phyloP scores from a whole-genome alignment of 768 basidiomycete species.

The Hemileccinum impolitum region DNA sequence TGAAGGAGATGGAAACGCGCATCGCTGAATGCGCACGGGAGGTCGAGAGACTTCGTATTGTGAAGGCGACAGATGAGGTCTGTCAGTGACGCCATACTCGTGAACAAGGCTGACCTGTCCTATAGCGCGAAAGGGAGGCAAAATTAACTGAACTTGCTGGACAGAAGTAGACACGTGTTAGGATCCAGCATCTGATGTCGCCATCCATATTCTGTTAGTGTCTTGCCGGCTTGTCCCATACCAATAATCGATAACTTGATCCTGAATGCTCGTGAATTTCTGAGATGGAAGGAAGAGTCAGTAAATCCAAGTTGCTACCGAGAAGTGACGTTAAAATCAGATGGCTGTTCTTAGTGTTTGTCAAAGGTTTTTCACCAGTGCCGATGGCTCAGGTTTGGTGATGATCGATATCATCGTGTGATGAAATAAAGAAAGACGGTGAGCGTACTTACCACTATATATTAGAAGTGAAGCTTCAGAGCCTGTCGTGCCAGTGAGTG shows the following conservation, averaged over 20 bases:
- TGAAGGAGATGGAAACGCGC: conserved; percentile 55
- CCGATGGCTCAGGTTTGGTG: conserved; percentile 30
- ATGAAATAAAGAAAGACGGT: background rate
- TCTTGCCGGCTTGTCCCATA: background rate
- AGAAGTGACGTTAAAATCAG: conserved; percentile 22
- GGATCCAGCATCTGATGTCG: background rate
- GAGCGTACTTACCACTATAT: conserved; percentile 5
- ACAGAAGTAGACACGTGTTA: conserved; percentile 4
- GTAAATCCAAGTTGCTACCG: background rate
- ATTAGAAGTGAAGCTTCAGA: no score
- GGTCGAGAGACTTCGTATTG: conserved; percentile 60
- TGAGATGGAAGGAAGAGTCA: conserved; percentile 9
- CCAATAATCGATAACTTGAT: background rate
- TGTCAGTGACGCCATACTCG: conserved; percentile 9
- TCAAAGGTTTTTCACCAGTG: conserved; percentile 28
- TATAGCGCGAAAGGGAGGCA: conserved; percentile 52
- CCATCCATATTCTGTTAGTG: background rate
- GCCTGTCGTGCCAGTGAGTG: no score
- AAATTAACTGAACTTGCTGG: conserved; percentile 40
- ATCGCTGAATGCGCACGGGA: conserved; percentile 72
- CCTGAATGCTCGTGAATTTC: background rate
- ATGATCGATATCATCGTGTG: conserved; percentile 21
- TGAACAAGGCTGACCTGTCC: conserved; percentile 2
- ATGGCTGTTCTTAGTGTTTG: conserved; percentile 36
- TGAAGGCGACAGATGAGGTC: conserved; percentile 67